Conservation (phyloP, 2,329 filamentous ascomycete genomes). For the Paraconiothyrium brasiliense region DNA sequence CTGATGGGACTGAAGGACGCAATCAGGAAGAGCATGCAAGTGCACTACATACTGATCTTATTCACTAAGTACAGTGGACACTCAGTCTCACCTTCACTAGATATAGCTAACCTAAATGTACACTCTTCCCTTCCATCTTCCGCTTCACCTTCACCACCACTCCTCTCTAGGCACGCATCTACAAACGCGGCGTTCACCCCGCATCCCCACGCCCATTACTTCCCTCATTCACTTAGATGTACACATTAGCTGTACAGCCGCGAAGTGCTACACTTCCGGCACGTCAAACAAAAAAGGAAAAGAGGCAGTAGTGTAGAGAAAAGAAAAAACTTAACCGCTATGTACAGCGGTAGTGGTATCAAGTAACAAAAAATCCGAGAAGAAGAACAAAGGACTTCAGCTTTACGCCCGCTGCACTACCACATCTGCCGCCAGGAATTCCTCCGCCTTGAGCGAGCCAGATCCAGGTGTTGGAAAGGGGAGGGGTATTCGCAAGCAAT, state of each 20-base stretch:
- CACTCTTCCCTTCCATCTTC: neutral
- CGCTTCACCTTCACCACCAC: neutral
- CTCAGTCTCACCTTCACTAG: neutral
- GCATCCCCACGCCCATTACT: constrained; percentile 13
- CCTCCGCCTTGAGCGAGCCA: neutral
- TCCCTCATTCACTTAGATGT: constrained; percentile 12
- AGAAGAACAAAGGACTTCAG: neutral
- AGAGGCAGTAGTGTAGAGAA: constrained; percentile 4
- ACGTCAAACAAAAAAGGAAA: constrained; percentile 7
- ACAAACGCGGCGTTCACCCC: constrained; percentile 11
- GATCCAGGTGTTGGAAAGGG: constrained; percentile 1
- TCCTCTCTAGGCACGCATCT: constrained; percentile 3
- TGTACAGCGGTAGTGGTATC: constrained; percentile 19
- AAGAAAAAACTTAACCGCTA: constrained; percentile 14
- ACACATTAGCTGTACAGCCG: constrained; percentile 21
- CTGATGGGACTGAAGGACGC: neutral
- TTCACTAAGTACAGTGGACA: neutral
- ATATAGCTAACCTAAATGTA: constrained; percentile 5
- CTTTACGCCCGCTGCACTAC: neutral
- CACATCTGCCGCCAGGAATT: neutral
- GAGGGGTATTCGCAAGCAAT: constrained; percentile 13
- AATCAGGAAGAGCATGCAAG: neutral
- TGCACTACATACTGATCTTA: constrained; percentile 9
- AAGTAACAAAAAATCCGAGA: constrained; percentile 12
- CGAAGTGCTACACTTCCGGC: neutral